Base-by-base conservation (phyloP, 106 monocot genomes). In the Posidonia australis region DNA sequence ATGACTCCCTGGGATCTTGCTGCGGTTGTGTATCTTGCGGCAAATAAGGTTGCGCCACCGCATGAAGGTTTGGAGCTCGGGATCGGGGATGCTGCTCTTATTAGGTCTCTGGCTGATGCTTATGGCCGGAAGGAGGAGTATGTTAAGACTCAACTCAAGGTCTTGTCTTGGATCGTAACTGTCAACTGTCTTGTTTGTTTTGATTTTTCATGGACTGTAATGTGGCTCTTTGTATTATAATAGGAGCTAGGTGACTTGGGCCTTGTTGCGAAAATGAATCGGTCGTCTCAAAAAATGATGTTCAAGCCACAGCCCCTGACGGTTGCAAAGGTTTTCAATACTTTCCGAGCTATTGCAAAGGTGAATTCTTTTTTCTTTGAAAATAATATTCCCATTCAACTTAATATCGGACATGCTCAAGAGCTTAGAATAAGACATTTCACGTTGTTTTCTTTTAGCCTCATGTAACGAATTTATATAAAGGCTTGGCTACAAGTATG, bases 51-150 rank as follows among this genome's bases (percentile, higher is more conserved):
- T 18, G 84, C 84, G 25, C 74, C 96, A 11, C 87, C 86, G 9
- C 96, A 96, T 51, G 90, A 90, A 66, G 96, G 96, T 0, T 63
- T 84, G 26, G 96, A 96, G 82, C 86, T 96, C 9, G 96, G 96
- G 46, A 96, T 96, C n/a, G 90, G 96, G 57, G 96, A 96, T 25
- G 86, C 90, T 1, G 49, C 84, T 20, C 63, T 90, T 2, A 66
- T 90, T 42, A 90, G 60, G 71, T 90, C 87, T 3, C 74, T 96
- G 27, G 78, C 84, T 0, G 86, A 90, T 69, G 96, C 96, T 13
- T 96, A 96, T 72, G 96, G 96, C 0, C 75, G 90, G 60, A 87
- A 77, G 70, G 90, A 96, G 69, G 96, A 87, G 44, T 84, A 96
- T 26, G 87, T 90, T 46, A 96, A 83, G 80, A 84, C 84, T 42